These are phyloP conservation scores for Hymenotorrendiella dingleyae DNA, from an alignment of 2,329 filamentous ascomycete species.

Conservation along the genomic window DNA sequence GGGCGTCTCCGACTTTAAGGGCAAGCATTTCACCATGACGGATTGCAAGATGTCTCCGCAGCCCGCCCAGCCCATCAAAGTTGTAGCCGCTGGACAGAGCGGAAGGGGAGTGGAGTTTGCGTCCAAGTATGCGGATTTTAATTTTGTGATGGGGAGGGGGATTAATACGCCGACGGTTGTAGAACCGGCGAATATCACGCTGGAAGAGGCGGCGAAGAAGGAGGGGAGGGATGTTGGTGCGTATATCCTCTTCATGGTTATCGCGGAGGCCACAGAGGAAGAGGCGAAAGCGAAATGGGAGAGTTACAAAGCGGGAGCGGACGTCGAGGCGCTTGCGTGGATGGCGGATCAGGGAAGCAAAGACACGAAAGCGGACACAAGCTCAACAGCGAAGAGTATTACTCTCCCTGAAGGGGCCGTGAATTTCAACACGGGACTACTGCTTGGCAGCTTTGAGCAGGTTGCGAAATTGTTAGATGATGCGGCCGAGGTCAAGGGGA, in stretches of 20 bases:
- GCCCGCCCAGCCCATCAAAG: constrained; percentile 23
- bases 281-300: constrained; percentile 30
- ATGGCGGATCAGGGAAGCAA: constrained; percentile 30
- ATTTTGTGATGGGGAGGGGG: constrained; percentile 30
- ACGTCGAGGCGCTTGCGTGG: constrained; percentile 30
- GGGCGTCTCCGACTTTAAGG: constrained; percentile 31
- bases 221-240: constrained; percentile 29
- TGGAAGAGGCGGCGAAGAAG: constrained; percentile 28
- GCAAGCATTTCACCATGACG: constrained; percentile 31
- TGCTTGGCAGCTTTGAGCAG: constrained; percentile 27
- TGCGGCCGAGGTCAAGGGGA: constrained; percentile 27
- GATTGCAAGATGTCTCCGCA: constrained; percentile 30
- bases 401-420: constrained; percentile 28
- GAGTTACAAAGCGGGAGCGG: constrained; percentile 29
- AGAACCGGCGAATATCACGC: constrained; percentile 21
- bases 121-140: constrained; percentile 29
- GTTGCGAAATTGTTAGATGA: constrained; percentile 31
- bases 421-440: constrained; percentile 30
- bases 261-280: constrained; percentile 31
- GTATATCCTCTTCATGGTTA: constrained; percentile 32
- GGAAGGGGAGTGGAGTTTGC: constrained; percentile 32
- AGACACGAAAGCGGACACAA: constrained; percentile 29
- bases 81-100: constrained; percentile 32
- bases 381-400: constrained; percentile 26
- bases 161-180: constrained; percentile 30